Base-by-base conservation (phyloP, 352 stramenopile genomes). In the Phytophthora lateralis region DNA sequence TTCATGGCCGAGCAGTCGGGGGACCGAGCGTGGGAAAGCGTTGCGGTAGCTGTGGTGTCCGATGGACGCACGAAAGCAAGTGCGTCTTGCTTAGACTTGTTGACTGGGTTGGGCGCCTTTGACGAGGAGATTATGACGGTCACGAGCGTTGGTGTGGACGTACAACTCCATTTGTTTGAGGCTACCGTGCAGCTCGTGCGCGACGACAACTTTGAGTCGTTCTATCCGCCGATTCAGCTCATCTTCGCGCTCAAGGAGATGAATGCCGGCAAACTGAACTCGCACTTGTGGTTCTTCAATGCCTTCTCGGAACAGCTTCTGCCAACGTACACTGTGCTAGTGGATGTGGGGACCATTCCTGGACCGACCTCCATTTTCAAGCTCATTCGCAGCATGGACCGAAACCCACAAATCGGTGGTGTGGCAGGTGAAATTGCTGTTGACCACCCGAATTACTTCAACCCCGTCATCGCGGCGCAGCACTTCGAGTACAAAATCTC, bases 401-500 rank as follows among this genome's bases (percentile, higher is more conserved):
- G 71, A 10, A 79, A 87, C 57, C 50, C 55, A 17, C 77, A 87
- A 20, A 79, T 87, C 32, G 77, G 71, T 39, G 77, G 74, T 10
- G 75, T 82, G n/a, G 67, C 69, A 0, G 74, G 74, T 18, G 75
- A 87, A 30, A 73, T 87, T 30, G 66, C 65, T 0, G 72, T 82
- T 5, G 63, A 80, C 12, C 26, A 78, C 20, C 70, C 73, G 11
- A 73, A 82, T 44, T 80, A 73, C 51, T 83, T 78, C 55, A 84
- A 83, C 24, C 61, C 67, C 0, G 71, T 80, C 0, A 55, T 84
- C 27, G 71, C 74, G 5, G 68, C 73, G 15, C 74, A 83, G 49
- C 68, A 81, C 38, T 87, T 87, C 38, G 71, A 82, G 73, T 82
- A 82, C 58, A 85, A 82, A 45, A 78, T 82, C 59, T 77, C 73